These are phyloP conservation scores for Tricladium varicosporioides DNA, from an alignment of 2,329 filamentous ascomycete genomes.

Conservation along the genomic window DNA sequence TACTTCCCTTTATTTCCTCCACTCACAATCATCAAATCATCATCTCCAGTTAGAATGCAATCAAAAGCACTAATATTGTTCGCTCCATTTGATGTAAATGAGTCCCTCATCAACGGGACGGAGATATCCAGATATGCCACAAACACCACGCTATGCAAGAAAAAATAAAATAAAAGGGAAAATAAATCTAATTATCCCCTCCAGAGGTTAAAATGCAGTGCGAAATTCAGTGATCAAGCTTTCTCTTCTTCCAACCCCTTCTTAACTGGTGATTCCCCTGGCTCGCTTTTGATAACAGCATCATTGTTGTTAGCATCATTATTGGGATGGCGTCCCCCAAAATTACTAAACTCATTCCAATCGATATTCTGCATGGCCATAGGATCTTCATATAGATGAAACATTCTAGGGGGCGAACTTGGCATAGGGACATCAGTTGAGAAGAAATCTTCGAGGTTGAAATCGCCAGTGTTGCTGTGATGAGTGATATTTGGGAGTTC, in stretches of 20 bases:
- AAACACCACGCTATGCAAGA: slow-evolving; percentile 29
- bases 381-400: slow-evolving; percentile 34
- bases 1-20: too few species aligned
- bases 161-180: slow-evolving; percentile 13
- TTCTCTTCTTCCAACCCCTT: slow-evolving; percentile 2
- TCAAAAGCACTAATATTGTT: background rate
- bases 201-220: background rate
- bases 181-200: background rate
- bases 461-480: slow-evolving; percentile 21
- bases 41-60: slow-evolving; percentile 1
- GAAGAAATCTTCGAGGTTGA: slow-evolving; percentile 41
- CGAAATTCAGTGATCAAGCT: slow-evolving; percentile 1
- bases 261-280: slow-evolving; percentile 17
- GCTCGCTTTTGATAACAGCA: slow-evolving; percentile 24
- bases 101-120: background rate
- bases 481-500: slow-evolving; percentile 24
- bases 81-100: background rate
- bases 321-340: slow-evolving; percentile 5
- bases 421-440: slow-evolving; percentile 44
- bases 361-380: slow-evolving; percentile 24
- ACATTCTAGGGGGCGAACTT: slow-evolving; percentile 42
- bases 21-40: too few species aligned
- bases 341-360: slow-evolving; percentile 28
- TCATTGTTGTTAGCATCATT: slow-evolving; percentile 1
- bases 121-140: slow-evolving; percentile 6